These are phyloP conservation scores for Conringia planisiliqua DNA, from an alignment of 345 rosid genomes.

Conservation along the genomic window DNA sequence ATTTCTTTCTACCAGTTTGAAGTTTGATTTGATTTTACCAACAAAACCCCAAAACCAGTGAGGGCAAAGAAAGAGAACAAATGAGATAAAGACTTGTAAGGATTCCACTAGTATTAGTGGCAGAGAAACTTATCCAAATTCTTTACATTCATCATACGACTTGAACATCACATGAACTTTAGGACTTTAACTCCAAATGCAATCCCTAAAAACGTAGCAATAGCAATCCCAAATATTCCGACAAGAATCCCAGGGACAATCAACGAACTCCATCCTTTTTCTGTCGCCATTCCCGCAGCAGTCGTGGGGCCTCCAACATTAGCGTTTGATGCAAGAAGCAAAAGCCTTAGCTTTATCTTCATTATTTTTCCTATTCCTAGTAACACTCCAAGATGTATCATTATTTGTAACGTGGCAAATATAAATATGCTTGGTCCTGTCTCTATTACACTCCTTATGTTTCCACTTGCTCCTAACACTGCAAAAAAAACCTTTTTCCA, in stretches of 20 bases:
- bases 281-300: constrained; percentile 76
- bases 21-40: not conserved
- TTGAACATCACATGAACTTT: constrained; percentile 36
- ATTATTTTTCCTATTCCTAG: constrained; percentile 63
- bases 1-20: not conserved
- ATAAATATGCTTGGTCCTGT: constrained; percentile 76
- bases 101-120: not conserved
- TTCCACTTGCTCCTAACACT: constrained; percentile 69
- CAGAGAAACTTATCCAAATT: not conserved
- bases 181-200: constrained; percentile 47
- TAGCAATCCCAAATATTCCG: constrained; percentile 58
- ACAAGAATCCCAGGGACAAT: constrained; percentile 60
- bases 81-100: not conserved
- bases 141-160: not conserved
- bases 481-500: constrained; percentile 55
- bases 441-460: constrained; percentile 58
- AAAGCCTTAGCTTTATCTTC: constrained; percentile 45
- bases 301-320: constrained; percentile 83
- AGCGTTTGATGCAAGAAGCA: constrained; percentile 79
- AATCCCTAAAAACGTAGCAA: constrained; percentile 62
- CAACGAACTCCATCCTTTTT: constrained; percentile 61
- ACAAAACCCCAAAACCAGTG: not conserved
- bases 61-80: not conserved
- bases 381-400: constrained; percentile 53
- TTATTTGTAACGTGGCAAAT: constrained; percentile 60